These are phyloP conservation scores for Fusarium concolor DNA, from an alignment of 2,329 filamentous ascomycete genomes.

Conservation along the genomic window DNA sequence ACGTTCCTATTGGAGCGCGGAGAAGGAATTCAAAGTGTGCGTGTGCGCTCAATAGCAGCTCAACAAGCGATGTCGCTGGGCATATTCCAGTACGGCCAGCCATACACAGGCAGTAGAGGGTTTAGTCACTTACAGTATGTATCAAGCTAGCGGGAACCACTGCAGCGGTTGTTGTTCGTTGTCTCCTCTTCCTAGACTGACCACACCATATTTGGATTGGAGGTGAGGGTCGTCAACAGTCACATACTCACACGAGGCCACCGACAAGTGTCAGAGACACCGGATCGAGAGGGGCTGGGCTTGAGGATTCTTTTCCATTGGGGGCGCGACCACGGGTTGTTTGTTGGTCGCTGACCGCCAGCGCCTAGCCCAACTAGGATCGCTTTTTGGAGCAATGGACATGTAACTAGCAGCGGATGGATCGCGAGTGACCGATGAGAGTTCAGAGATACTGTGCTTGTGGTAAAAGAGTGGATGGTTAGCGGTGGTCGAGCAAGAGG, in stretches of 20 bases:
- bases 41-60: constrained; percentile 30
- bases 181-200: constrained; percentile 20
- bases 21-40: constrained; percentile 27
- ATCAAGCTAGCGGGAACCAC: constrained; percentile 35
- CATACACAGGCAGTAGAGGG: constrained; percentile 9
- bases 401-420: constrained; percentile 45
- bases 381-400: constrained; percentile 33
- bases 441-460: constrained; percentile 11
- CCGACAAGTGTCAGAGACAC: constrained; percentile 30
- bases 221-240: constrained; percentile 39
- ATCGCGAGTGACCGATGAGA: constrained; percentile 41
- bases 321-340: constrained; percentile 36
- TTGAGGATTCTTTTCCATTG: constrained; percentile 23
- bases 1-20: constrained; percentile 36
- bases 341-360: constrained; percentile 44
- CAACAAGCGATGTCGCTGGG: constrained; percentile 37
- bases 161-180: constrained; percentile 19
- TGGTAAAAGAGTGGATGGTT: constrained; percentile 18
- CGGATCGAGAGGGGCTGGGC: constrained; percentile 41
- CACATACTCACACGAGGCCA: constrained; percentile 36
- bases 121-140: not conserved
- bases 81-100: constrained; percentile 19
- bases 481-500: constrained; percentile 29
- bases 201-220: constrained; percentile 34
- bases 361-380: constrained; percentile 46